Conservation (phyloP, 129 eudicot species). For the Chrysanthemum lavandulifolium region DNA sequence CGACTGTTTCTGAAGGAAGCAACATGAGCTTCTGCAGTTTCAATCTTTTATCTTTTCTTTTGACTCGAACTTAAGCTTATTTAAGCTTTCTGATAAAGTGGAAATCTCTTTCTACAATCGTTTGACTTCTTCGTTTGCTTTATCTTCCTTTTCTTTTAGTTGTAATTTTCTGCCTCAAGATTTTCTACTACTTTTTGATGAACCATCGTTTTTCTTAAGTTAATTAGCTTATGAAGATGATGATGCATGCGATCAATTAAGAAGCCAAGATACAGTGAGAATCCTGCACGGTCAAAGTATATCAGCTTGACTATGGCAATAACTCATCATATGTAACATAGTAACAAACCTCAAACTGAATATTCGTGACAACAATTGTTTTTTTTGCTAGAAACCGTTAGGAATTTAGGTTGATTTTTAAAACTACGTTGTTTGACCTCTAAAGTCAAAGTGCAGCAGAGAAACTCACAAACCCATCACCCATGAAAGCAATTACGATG, state of each 20-base stretch:
- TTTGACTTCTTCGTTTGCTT: conserved; percentile 57
- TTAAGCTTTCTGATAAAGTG: conserved; percentile 46
- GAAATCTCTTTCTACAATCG: conserved; percentile 55
- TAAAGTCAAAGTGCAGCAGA: not conserved
- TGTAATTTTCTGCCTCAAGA: conserved; percentile 72
- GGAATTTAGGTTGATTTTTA: no score
- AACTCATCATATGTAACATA: not conserved
- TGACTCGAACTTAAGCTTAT: conserved; percentile 58
- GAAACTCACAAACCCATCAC: no score
- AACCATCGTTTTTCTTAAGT: conserved; percentile 53
- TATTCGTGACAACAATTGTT: no score
- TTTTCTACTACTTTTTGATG: conserved; percentile 65
- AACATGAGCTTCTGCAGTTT: conserved; percentile 87
- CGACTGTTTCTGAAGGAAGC: conserved; percentile 90
- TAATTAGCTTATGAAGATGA: conserved; percentile 60
- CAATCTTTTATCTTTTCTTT: conserved; percentile 65
- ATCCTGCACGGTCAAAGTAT: conserved; percentile 56
- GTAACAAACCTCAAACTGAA: not conserved
- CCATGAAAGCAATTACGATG: no score
- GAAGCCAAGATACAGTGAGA: conserved; percentile 82
- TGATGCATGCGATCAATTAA: conserved; percentile 91
- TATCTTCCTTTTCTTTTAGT: conserved; percentile 71
- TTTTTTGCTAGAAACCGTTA: no score
- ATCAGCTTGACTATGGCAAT: not conserved
- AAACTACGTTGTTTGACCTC: no score